Evolutionary conservation across 306 rosid genomes (phyloP).

Genomic region (Echinosophora koreensis): DNA sequence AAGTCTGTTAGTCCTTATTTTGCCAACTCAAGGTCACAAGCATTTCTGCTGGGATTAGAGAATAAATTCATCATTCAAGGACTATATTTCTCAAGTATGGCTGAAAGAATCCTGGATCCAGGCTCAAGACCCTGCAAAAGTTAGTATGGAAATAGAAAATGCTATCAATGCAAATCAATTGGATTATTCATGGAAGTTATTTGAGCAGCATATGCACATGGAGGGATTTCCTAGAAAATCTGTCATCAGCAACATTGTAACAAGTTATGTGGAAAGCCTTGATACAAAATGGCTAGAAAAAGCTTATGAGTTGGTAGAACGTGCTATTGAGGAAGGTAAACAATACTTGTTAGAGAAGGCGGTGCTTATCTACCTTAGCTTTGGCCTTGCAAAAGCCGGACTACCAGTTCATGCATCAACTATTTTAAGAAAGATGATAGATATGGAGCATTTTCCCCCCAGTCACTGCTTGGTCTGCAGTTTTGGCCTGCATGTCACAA

Average conservation of each 20-base stretch:
- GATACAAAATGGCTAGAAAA: constrained; percentile 65
- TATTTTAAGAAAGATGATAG: constrained; percentile 73
- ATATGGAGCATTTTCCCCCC: constrained; percentile 74
- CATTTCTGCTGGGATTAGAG: constrained; percentile 37
- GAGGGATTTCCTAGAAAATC: constrained; percentile 89
- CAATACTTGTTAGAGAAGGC: constrained; percentile 74
- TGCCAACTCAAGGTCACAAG: constrained; percentile 38
- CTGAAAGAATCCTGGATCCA: constrained; percentile 73
- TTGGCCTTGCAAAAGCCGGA: constrained; percentile 74
- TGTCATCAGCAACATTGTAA: constrained; percentile 64
- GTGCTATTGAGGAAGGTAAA: constrained; percentile 64
- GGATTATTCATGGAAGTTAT: constrained; percentile 75
- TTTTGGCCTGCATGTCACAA: constrained; percentile 77
- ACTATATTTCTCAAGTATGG: constrained; percentile 54
- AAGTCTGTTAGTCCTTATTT: constrained; percentile 48
- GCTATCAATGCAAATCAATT: constrained; percentile 62
- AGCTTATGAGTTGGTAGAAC: constrained; percentile 80
- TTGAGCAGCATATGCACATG: constrained; percentile 76
- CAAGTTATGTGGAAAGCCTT: constrained; percentile 66
- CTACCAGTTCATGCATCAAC: constrained; percentile 75
- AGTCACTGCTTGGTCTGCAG: constrained; percentile 82
- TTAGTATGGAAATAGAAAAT: constrained; percentile 66
- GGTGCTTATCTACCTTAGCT: constrained; percentile 75
- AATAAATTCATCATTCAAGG: constrained; percentile 37
- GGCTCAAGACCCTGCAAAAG: constrained; percentile 77